These are phyloP conservation scores for Myxozyma neglecta DNA, from an alignment of 805 yeast species.

Conservation along the genomic window DNA sequence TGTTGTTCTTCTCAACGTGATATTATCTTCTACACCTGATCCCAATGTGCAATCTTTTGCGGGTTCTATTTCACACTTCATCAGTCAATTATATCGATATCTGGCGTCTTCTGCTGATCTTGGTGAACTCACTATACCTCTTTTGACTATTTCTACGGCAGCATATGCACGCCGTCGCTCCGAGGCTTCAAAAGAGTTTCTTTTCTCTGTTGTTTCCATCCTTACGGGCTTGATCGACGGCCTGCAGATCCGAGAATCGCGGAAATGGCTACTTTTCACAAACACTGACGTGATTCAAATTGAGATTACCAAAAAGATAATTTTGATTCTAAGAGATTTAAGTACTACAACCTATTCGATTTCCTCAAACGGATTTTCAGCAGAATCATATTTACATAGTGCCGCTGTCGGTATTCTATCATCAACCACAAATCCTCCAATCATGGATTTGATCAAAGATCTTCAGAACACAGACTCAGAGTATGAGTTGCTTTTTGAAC, in stretches of 20 bases:
- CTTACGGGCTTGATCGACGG: conserved; percentile 19
- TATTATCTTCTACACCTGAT: conserved; percentile 1
- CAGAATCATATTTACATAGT: conserved; percentile 21
- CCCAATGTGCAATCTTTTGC: conserved; percentile 3
- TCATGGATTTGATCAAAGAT: neutral
- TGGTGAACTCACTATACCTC: neutral
- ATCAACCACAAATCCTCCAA: neutral
- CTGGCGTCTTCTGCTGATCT: neutral
- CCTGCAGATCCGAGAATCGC: neutral
- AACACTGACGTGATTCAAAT: neutral
- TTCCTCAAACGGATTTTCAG: conserved; percentile 20
- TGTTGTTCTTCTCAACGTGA: neutral
- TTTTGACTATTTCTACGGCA: neutral
- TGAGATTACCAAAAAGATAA: neutral
- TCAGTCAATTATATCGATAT: conserved; percentile 1
- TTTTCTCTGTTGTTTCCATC: conserved; percentile 15
- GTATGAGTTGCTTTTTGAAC: conserved; percentile 14
- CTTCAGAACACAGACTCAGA: neutral
- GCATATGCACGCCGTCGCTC: neutral
- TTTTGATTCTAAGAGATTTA: conserved; percentile 11
- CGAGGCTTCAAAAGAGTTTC: neutral
- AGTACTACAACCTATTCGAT: conserved; percentile 15
- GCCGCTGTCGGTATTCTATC: conserved; percentile 21
- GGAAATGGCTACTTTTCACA: neutral
- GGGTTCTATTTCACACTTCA: conserved; percentile 14